Percentiles rank a stretch among this genome's conserved stretches.
Conservation (phyloP, 106 monocot genomes). For the Alisma plantagoaquatica region DNA sequence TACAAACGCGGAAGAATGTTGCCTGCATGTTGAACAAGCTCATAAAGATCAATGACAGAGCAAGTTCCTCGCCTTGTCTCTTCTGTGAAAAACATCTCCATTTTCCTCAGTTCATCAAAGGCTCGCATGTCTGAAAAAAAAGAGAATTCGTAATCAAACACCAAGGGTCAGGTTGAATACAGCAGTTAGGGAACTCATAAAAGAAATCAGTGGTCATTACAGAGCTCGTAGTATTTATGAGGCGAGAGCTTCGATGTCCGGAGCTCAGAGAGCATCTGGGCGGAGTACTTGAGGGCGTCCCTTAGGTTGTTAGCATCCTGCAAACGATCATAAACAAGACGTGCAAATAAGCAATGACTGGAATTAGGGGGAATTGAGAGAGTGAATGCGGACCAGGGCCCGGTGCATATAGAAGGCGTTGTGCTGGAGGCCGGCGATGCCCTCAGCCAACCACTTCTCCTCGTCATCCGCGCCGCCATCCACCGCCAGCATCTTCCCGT, state of each 20-base stretch:
- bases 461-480: conserved; percentile 76
- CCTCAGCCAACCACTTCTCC: conserved; percentile 98
- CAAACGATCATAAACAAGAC: too few species aligned
- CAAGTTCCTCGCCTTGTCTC: conserved; percentile 51
- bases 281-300: too few species aligned
- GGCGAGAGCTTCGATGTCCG: too few species aligned
- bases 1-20: conserved; percentile 93
- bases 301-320: too few species aligned
- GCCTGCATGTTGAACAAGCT: conserved; percentile 97
- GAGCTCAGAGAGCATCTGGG: too few species aligned
- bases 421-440: conserved; percentile 94
- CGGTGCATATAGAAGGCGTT: conserved; percentile 99
- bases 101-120: conserved; percentile 87
- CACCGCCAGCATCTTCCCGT: conserved; percentile 21
- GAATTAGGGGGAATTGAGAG: conserved; percentile 1
- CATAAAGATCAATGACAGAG: conserved; percentile 86
- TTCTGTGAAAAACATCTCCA: conserved; percentile 98
- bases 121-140: conserved; percentile 79
- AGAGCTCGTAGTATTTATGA: too few species aligned
- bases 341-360: too few species aligned
- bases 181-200: too few species aligned
- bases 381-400: conserved; percentile 50
- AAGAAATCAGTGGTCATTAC: too few species aligned
- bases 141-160: neutral
- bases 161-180: too few species aligned